phyloP scores from a whole-genome alignment of 2,329 filamentous ascomycete genomes.

The Thelonectria olida region DNA sequence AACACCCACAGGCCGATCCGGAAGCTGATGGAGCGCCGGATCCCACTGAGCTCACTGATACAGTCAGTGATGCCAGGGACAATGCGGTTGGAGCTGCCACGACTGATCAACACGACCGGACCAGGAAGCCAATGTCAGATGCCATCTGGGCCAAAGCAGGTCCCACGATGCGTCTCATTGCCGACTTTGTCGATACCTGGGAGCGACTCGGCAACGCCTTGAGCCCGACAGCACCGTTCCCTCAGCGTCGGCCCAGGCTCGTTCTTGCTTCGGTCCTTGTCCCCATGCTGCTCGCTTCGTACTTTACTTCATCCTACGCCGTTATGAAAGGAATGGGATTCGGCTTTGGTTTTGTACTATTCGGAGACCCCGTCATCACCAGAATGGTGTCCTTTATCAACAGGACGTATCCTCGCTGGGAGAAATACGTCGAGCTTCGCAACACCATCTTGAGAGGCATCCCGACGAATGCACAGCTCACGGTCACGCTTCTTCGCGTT shows the following conservation, averaged over 20 bases:
- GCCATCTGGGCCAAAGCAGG: conserved; percentile 81
- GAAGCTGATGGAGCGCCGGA: conserved; percentile 64
- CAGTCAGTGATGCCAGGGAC: conserved; percentile 52
- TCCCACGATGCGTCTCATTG: conserved; percentile 71
- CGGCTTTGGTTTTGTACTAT: conserved; percentile 77
- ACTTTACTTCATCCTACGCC: conserved; percentile 66
- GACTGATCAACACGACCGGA: conserved; percentile 67
- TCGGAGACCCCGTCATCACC: conserved; percentile 78
- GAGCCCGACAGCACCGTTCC: conserved; percentile 72
- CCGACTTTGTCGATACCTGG: conserved; percentile 59
- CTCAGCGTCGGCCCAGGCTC: conserved; percentile 59
- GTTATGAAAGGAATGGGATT: conserved; percentile 74
- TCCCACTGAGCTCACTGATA: conserved; percentile 48
- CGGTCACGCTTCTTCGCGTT: conserved; percentile 81
- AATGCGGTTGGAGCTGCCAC: conserved; percentile 58
- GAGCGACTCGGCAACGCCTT: conserved; percentile 64
- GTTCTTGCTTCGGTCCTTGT: conserved; percentile 63
- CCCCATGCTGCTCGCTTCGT: conserved; percentile 61
- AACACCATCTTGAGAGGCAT: conserved; percentile 73
- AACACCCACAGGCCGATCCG: conserved; percentile 75
- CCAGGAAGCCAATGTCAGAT: conserved; percentile 79
- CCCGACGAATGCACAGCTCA: conserved; percentile 86
- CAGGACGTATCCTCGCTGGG: conserved; percentile 73
- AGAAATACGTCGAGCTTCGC: conserved; percentile 76
- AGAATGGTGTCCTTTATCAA: conserved; percentile 69